Base-by-base conservation (phyloP, 139 green algal species). In the Edaphochlamys debaryana region DNA sequence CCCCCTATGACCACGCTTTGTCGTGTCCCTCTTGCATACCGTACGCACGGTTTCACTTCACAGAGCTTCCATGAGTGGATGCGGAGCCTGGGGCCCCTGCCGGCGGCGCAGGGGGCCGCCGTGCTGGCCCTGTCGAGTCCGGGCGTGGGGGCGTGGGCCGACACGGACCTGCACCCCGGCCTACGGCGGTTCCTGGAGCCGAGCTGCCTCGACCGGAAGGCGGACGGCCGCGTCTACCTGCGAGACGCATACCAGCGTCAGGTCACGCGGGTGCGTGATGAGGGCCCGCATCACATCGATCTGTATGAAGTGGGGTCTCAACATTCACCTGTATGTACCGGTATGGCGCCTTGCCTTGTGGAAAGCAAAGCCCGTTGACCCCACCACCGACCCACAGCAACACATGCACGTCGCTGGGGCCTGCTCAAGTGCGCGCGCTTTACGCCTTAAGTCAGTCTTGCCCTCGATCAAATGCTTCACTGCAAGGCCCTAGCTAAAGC, bases 241-340 rank as follows among this genome's bases (percentile, higher is more conserved):
- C 69, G 42, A 2, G 45, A 63, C 69, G 30, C 69, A 11, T 32
- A 78, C 45, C 69, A 78, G 45, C 45, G 69, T 20, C 69, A 78
- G 69, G 64, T 78, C 45, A 45, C 64, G 69, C 45, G 69, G 69
- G 69, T 78, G 45, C n/a, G n/a, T n/a, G n/a, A n/a, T n/a, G n/a
- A n/a, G n/a, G n/a, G n/a, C n/a, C n/a, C n/a, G n/a, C n/a, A n/a
- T n/a, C n/a, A n/a, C n/a, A n/a, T n/a, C n/a, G n/a, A n/a, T n/a
- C n/a, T n/a, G n/a, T n/a, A n/a, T n/a, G n/a, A n/a, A n/a, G n/a
- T n/a, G n/a, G n/a, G n/a, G n/a, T n/a, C n/a, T n/a, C n/a, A n/a
- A n/a, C n/a, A n/a, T n/a, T n/a, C n/a, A n/a, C n/a, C n/a, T n/a
- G n/a, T n/a, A n/a, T n/a, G n/a, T n/a, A n/a, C n/a, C n/a, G n/a